Evolutionary conservation across 192 early-diverging fungal species (phyloP).

Genomic region (Gonapodya prolifera): DNA sequence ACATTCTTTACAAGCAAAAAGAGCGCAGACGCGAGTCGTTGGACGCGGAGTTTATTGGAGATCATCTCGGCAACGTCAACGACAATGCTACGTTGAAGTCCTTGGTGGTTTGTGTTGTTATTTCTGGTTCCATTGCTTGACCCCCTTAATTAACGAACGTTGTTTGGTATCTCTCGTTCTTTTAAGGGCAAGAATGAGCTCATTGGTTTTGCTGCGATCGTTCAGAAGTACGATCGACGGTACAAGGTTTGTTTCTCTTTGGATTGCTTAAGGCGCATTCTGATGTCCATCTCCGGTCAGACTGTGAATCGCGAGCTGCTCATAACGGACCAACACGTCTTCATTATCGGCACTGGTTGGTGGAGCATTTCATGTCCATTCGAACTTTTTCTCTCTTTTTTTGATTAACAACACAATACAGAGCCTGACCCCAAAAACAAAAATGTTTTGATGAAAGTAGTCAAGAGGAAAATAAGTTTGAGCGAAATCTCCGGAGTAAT

Average conservation of each 20-base stretch:
- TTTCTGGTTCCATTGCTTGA: not conserved
- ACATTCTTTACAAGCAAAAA: slow-evolving; percentile 78
- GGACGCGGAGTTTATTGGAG: slow-evolving; percentile 78
- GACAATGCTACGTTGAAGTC: slow-evolving; percentile 35
- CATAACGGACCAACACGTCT: slow-evolving; percentile 28
- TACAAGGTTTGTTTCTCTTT: slow-evolving; percentile 14
- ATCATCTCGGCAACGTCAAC: slow-evolving; percentile 62
- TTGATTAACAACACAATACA: not conserved
- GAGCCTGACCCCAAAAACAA: slow-evolving; percentile 27
- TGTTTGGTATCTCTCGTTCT: slow-evolving; percentile 5
- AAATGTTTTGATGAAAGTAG: slow-evolving; percentile 28
- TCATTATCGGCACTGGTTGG: slow-evolving; percentile 27
- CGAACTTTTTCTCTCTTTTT: not conserved
- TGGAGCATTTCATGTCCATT: not conserved
- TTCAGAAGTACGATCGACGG: slow-evolving; percentile 39
- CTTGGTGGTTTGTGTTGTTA: slow-evolving; percentile 27
- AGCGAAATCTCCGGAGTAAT: slow-evolving; percentile 31
- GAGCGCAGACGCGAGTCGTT: slow-evolving; percentile 83
- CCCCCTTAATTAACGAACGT: not conserved
- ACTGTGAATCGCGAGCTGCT: slow-evolving; percentile 25
- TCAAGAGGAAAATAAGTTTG: slow-evolving; percentile 36
- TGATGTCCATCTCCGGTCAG: not conserved
- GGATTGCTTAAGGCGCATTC: not conserved
- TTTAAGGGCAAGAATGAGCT: slow-evolving; percentile 39
- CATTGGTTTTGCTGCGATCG: slow-evolving; percentile 29